These are phyloP conservation scores for Daldinia decipiens DNA, from an alignment of 495 filamentous ascomycete genomes.

Conservation along the genomic window DNA sequence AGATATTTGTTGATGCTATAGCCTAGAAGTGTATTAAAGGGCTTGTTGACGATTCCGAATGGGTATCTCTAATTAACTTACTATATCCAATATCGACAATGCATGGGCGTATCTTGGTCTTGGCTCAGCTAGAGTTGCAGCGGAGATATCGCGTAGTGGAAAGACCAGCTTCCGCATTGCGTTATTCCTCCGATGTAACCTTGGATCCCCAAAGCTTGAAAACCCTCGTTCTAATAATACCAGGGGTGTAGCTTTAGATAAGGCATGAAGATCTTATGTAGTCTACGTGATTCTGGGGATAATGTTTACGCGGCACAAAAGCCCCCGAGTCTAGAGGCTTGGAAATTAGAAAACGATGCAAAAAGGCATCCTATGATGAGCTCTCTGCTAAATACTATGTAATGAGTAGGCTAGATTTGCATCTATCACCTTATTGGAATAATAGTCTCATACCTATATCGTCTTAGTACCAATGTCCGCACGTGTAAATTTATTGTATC, in stretches of 20 bases:
- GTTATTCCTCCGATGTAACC: constrained; percentile 35
- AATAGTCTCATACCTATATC: no score
- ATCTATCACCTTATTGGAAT: no score
- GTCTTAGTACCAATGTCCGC: background rate
- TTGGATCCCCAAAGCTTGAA: constrained; percentile 2
- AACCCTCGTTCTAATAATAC: background rate
- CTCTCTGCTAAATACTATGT: no score
- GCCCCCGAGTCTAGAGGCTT: background rate
- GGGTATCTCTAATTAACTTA: constrained; percentile 23
- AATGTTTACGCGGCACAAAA: background rate
- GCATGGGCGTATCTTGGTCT: constrained; percentile 18
- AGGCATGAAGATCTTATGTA: background rate
- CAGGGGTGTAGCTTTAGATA: background rate
- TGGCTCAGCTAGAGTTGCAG: constrained; percentile 30
- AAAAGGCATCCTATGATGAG: no score
- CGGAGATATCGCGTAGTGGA: constrained; percentile 26
- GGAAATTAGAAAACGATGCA: background rate
- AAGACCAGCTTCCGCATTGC: constrained; percentile 28
- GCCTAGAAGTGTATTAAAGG: background rate
- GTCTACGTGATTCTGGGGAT: background rate
- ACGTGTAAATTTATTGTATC: background rate
- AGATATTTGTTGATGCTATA: constrained; percentile 16
- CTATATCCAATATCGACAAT: constrained; percentile 23
- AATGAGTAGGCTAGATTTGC: no score
- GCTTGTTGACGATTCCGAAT: background rate